Conservation (phyloP, 164 flowering plant species). For the Vitis riparia region DNA sequence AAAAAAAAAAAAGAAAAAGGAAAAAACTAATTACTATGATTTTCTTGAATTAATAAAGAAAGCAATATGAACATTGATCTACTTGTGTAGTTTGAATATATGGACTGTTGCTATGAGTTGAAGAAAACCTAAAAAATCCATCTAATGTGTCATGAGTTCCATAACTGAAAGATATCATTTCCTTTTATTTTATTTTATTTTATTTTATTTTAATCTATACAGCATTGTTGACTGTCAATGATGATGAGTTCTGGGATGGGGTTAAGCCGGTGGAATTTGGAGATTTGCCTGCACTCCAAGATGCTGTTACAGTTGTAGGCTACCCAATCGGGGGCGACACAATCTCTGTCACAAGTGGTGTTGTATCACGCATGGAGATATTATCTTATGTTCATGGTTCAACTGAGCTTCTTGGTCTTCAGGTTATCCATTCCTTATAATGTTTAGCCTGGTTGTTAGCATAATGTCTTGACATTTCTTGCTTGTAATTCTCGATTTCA, state of each 20-base stretch:
- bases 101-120: too few relatives aligned
- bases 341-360: slow-evolving; percentile 98
- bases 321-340: slow-evolving; percentile 99
- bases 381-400: slow-evolving; percentile 96
- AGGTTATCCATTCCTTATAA: slow-evolving; percentile 41
- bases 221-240: slow-evolving; percentile 93
- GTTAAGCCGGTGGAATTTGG: slow-evolving; percentile 91
- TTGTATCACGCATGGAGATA: slow-evolving; percentile 98
- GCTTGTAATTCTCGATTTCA: too few relatives aligned
- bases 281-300: slow-evolving; percentile 88
- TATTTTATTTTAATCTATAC: slow-evolving; percentile 15
- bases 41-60: too few relatives aligned
- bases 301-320: slow-evolving; percentile 99
- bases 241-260: slow-evolving; percentile 97
- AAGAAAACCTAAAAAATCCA: too few relatives aligned
- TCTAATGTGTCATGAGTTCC: too few relatives aligned
- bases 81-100: too few relatives aligned
- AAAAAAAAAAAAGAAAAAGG: too few relatives aligned
- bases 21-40: too few relatives aligned
- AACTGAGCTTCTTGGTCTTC: slow-evolving; percentile 93
- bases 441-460: too few relatives aligned
- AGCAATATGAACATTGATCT: too few relatives aligned
- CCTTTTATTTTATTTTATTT: background rate
- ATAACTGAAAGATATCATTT: too few relatives aligned
- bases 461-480: too few relatives aligned